phyloP scores from a whole-genome alignment of 2,329 filamentous ascomycete species.

The Epichloe gansuensis region DNA sequence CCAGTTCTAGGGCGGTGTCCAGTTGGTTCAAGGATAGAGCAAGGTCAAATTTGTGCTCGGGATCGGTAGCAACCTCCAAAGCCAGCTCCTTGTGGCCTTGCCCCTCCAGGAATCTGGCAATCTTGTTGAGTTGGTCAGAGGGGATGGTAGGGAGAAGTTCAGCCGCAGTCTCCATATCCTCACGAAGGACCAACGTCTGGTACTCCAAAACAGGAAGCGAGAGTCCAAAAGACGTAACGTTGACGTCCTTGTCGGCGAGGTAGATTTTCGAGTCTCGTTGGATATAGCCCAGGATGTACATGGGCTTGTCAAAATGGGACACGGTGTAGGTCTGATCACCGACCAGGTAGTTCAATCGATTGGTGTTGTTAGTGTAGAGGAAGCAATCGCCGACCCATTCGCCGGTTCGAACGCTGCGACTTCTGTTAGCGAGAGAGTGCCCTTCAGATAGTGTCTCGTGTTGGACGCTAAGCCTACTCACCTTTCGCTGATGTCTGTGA shows the following conservation, averaged over 20 bases:
- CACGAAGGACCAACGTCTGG: conserved; percentile 87
- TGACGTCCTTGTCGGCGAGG: conserved; percentile 89
- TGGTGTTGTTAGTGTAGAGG: conserved; percentile 95
- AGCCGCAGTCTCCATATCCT: conserved; percentile 81
- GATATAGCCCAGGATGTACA: conserved; percentile 93
- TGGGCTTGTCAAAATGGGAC: conserved; percentile 87
- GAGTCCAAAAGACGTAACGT: conserved; percentile 77
- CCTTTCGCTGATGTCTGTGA: conserved; percentile 90
- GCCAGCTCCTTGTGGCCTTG: conserved; percentile 96
- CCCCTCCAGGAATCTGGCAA: conserved; percentile 91
- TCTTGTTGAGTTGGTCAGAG: conserved; percentile 92
- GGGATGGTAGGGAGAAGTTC: conserved; percentile 78
- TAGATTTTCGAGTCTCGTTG: conserved; percentile 93
- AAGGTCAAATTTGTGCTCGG: conserved; percentile 93
- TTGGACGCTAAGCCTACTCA: conserved; percentile 22
- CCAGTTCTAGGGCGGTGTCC: conserved; percentile 73
- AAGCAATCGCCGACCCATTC: conserved; percentile 99
- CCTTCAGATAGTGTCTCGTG: background rate
- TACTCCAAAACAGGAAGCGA: conserved; percentile 92
- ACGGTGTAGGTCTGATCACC: conserved; percentile 97
- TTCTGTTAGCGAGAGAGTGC: background rate
- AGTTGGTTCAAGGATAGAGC: conserved; percentile 73
- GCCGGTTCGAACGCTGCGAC: conserved; percentile 68
- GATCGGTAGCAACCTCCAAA: conserved; percentile 83
- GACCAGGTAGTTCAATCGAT: conserved; percentile 93